These are phyloP conservation scores for Toxicodendron radicans DNA, from an alignment of 345 rosid species.

Conservation along the genomic window DNA sequence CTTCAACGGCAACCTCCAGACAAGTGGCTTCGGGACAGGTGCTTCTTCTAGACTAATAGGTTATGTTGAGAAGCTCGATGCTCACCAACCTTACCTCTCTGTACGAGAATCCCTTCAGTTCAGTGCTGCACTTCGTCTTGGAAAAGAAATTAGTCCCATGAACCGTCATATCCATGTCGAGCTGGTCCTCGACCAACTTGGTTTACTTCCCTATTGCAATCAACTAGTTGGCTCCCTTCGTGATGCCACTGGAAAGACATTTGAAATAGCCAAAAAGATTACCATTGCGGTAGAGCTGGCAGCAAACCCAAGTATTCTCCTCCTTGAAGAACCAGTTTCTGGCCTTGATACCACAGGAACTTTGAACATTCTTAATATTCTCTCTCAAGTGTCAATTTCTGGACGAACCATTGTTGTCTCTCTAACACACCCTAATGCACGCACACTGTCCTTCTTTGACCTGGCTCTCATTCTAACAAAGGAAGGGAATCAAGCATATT, in stretches of 20 bases:
- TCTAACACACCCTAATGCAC: constrained; percentile 24
- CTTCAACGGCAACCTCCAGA: constrained; percentile 16
- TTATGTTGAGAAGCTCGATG: constrained; percentile 33
- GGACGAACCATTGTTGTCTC: constrained; percentile 28
- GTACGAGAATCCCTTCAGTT: constrained; percentile 41
- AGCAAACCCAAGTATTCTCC: constrained; percentile 36
- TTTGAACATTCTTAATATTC: constrained; percentile 23
- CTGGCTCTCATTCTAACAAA: constrained; percentile 30
- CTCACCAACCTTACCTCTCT: constrained; percentile 38
- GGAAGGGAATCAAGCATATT: constrained; percentile 35
- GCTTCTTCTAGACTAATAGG: constrained; percentile 26
- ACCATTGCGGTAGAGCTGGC: constrained; percentile 39
- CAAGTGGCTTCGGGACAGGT: constrained; percentile 16
- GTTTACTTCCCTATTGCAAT: constrained; percentile 34
- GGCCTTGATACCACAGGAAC: constrained; percentile 29
- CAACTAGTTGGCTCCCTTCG: constrained; percentile 32
- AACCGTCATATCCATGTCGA: constrained; percentile 30
- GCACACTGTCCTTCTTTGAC: constrained; percentile 28
- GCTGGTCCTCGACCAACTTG: constrained; percentile 31
- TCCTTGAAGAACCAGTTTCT: constrained; percentile 35
- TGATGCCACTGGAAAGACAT: constrained; percentile 32
- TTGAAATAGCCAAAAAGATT: constrained; percentile 37
- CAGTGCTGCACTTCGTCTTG: constrained; percentile 35
- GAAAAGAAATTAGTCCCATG: constrained; percentile 17
- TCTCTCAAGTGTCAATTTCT: constrained; percentile 27